Percentiles rank a stretch among this genome's conserved stretches.
These are phyloP conservation scores for Globisporangium megalacanthum DNA, from an alignment of 352 stramenopile species.

Conservation along the genomic window DNA sequence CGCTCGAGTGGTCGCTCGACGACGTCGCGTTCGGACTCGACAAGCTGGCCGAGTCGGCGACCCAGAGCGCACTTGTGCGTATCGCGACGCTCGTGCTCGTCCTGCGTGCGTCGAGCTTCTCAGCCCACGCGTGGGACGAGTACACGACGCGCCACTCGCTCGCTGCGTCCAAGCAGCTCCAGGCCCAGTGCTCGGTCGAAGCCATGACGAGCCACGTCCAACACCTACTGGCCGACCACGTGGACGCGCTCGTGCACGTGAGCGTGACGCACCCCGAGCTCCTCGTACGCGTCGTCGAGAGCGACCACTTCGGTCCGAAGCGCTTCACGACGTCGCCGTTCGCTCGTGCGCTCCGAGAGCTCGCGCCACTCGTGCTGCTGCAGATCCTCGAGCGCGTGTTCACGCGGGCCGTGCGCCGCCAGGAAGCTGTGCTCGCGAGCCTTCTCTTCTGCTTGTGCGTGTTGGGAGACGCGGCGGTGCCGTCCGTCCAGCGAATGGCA, in stretches of 20 bases:
- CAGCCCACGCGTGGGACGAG: slow-evolving; percentile 23
- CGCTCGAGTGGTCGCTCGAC: slow-evolving; percentile 60
- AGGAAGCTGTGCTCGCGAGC: slow-evolving; percentile 46
- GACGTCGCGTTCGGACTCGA: slow-evolving; percentile 65
- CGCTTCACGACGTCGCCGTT: slow-evolving; percentile 37
- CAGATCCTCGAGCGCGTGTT: slow-evolving; percentile 61
- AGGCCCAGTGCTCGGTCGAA: slow-evolving; percentile 23
- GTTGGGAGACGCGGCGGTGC: slow-evolving; percentile 31
- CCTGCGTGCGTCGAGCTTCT: slow-evolving; percentile 30
- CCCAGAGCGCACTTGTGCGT: slow-evolving; percentile 45
- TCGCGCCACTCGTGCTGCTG: slow-evolving; percentile 35
- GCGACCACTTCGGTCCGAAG: neutral
- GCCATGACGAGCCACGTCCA: slow-evolving; percentile 32
- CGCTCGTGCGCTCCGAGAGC: slow-evolving; percentile 33
- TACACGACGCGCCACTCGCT: slow-evolving; percentile 9
- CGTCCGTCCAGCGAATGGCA: slow-evolving; percentile 31
- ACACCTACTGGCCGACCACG: slow-evolving; percentile 36
- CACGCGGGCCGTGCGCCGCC: slow-evolving; percentile 34
- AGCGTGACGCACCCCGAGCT: slow-evolving; percentile 59
- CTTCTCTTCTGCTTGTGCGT: slow-evolving; percentile 51
- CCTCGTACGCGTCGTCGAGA: slow-evolving; percentile 26
- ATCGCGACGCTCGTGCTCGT: slow-evolving; percentile 65
- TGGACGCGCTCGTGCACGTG: slow-evolving; percentile 45
- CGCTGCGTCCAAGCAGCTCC: slow-evolving; percentile 3
- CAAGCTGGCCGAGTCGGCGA: slow-evolving; percentile 40